phyloP scores from a whole-genome alignment of 2,329 filamentous ascomycete genomes.

The Massarina eburnea region DNA sequence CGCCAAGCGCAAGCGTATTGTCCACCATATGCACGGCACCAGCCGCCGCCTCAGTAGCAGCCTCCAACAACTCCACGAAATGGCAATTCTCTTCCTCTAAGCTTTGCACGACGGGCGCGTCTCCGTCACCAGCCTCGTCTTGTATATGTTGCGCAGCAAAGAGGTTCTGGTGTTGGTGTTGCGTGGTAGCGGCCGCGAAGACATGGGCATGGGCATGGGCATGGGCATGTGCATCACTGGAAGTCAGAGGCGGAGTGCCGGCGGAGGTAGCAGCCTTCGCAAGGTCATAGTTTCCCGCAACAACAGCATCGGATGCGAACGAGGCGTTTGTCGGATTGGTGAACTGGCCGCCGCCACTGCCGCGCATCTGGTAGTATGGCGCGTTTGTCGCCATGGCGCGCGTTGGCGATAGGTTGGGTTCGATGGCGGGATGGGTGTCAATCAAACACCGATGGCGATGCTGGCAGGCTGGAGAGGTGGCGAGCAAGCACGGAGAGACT shows the following conservation, averaged over 20 bases:
- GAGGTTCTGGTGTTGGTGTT: no score
- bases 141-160: neutral
- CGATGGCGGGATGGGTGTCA: conserved; percentile 2
- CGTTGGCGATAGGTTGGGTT: neutral
- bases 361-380: conserved; percentile 38
- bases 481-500: neutral
- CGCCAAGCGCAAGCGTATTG: conserved; percentile 3
- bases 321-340: conserved; percentile 28
- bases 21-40: conserved; percentile 23
- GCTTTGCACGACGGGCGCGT: conserved; percentile 7
- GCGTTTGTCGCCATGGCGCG: conserved; percentile 37
- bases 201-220: no score
- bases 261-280: conserved; percentile 15
- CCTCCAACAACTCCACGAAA: conserved; percentile 39
- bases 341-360: conserved; percentile 27
- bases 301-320: conserved; percentile 17
- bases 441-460: conserved; percentile 4
- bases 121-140: conserved; percentile 16
- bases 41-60: conserved; percentile 37
- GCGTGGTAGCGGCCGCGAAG: neutral
- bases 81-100: conserved; percentile 35
- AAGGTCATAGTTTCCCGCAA: conserved; percentile 21
- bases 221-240: no score
- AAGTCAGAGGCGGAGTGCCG: conserved; percentile 17
- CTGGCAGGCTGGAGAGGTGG: neutral